These are phyloP conservation scores for Penicillium brevicompactum DNA, from an alignment of 2,329 filamentous ascomycete genomes.

Conservation along the genomic window DNA sequence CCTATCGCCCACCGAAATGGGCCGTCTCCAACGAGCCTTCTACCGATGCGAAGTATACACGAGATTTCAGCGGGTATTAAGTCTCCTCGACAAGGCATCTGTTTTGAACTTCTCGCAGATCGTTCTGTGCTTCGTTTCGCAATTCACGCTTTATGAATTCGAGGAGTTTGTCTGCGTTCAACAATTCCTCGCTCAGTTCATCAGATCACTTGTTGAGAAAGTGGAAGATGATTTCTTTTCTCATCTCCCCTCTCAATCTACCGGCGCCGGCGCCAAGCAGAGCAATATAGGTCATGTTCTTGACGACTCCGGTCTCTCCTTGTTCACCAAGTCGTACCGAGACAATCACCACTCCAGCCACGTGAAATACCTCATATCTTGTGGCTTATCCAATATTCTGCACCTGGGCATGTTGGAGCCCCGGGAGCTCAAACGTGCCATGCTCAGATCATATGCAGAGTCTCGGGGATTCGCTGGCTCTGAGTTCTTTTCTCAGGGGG, in stretches of 20 bases:
- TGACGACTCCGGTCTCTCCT: not conserved
- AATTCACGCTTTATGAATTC: not conserved
- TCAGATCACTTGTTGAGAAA: not conserved
- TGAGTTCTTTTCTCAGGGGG: not conserved
- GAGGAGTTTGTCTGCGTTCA: conserved; percentile 1
- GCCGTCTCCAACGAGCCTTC: conserved; percentile 1
- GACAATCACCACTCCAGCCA: not conserved
- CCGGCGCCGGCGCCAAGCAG: not conserved
- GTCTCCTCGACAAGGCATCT: not conserved
- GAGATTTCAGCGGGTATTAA: not conserved
- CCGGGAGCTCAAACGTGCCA: not conserved
- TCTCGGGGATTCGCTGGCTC: not conserved
- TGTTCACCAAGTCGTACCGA: not conserved
- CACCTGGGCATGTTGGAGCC: not conserved
- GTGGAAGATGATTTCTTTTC: conserved; percentile 3
- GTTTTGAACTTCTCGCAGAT: conserved; percentile 1
- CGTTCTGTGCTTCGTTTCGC: not conserved
- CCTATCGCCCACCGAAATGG: not conserved
- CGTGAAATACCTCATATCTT: not conserved
- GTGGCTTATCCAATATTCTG: not conserved
- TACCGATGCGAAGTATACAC: conserved; percentile 3
- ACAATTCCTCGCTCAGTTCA: conserved; percentile 1
- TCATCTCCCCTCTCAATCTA: not conserved
- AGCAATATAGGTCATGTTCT: not conserved
- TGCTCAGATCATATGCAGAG: not conserved